Base-by-base conservation (phyloP, 331 rosid species). In the Prunus yedoensis region DNA sequence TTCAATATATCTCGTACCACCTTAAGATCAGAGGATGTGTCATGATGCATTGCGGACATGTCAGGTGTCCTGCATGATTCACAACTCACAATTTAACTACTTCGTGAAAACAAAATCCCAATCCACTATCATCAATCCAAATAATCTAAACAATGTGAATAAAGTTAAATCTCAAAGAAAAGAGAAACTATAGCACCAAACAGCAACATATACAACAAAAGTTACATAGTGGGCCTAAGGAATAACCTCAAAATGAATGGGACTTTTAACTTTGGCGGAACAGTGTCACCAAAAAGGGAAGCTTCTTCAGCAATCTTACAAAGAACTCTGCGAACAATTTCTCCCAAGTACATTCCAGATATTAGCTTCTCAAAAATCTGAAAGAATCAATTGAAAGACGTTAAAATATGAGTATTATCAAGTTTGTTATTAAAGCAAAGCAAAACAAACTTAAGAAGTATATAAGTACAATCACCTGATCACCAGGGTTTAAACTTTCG, bases 31-130 rank as follows among this genome's bases (percentile, higher is more conserved):
- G 90, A 73, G 52, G 98, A 88, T 10, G 95, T 68, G 68, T 94
- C 98, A 43, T 87, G 95, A 87, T 94, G 97, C 88, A 94, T 89
- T 25, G 87, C 90, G 27, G 95, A 91, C 95, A 87, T 89, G 78
- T 86, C 95, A 56, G 96, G 96, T 59, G 97, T 91, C 88, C 98
- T 94, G 87, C 64, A 70, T 76, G 77, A 73, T 60, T 76, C 43
- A 79, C 32, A 74, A 74, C 60, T 66, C 54, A 78, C 47, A 50
- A 45, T 71, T n/a, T 66, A 83, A 49, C 45, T 49, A 56, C 28
- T 41, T 30, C 1, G 10, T 15, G 16, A n/a, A 50, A 27, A 46
- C 10, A 47, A 27, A 73, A 46, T 10, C 60, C 46, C 70, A 67
- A 43, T 6, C 3, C 8, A 17, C 38, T 68, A 45, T 53, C 35